A percentile compares a stretch with the other conserved stretches of the same genome.
These are phyloP conservation scores for Syzygium grande DNA, from an alignment of 345 rosid genomes.

Conservation along the genomic window DNA sequence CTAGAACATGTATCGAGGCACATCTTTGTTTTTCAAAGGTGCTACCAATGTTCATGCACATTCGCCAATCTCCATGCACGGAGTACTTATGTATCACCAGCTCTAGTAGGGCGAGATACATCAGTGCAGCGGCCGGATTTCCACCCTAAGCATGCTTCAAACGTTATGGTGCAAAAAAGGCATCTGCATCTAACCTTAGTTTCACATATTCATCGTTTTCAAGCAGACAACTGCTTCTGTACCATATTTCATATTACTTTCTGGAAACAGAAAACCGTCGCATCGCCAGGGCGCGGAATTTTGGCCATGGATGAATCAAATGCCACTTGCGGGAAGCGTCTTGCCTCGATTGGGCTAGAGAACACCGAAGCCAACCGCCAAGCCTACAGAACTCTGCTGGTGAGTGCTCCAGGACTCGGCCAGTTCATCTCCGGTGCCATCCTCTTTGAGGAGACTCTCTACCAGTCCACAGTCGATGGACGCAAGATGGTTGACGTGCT, in stretches of 20 bases:
- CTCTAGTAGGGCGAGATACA: neutral
- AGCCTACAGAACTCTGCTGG: constrained; percentile 26
- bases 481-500: constrained; percentile 23
- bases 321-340: constrained; percentile 28
- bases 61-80: neutral
- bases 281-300: constrained; percentile 32
- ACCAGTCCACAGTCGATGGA: constrained; percentile 27
- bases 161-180: neutral
- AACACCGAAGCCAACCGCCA: constrained; percentile 32
- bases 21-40: neutral
- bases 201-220: neutral
- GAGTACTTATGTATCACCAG: neutral
- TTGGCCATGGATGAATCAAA: constrained; percentile 30
- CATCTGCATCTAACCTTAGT: neutral
- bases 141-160: neutral
- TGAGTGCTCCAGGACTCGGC: constrained; percentile 20
- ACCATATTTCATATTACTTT: neutral
- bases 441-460: constrained; percentile 33
- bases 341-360: constrained; percentile 30
- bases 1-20: neutral
- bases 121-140: neutral
- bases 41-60: neutral
- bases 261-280: constrained; percentile 21
- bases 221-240: neutral
- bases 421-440: constrained; percentile 29